Conservation (phyloP, 306 rosid genomes). For the Fragaria vesca region DNA sequence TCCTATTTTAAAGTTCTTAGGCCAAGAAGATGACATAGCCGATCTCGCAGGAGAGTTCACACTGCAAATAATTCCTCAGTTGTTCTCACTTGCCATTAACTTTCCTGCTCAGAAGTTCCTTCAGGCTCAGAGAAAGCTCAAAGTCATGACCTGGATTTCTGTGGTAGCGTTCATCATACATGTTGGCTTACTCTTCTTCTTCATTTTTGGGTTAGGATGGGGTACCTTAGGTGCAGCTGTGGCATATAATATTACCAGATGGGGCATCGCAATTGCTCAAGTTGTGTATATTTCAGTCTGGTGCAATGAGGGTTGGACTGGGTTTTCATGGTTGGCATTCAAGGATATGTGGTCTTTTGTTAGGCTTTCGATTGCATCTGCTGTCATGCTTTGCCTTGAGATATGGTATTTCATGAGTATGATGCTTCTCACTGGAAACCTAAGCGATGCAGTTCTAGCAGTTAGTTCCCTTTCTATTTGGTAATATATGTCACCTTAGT, state of each 20-base stretch:
- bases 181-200: conserved; percentile 51
- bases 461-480: conserved; percentile 57
- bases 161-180: conserved; percentile 42
- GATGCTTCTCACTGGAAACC: conserved; percentile 35
- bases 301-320: conserved; percentile 75
- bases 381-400: conserved; percentile 81
- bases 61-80: conserved; percentile 53
- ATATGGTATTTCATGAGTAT: conserved; percentile 44
- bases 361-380: conserved; percentile 74
- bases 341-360: conserved; percentile 71
- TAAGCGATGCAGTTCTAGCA: conserved; percentile 43
- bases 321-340: conserved; percentile 66
- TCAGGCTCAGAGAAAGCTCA: conserved; percentile 71
- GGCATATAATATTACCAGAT: conserved; percentile 54
- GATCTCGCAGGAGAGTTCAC: conserved; percentile 56
- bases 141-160: conserved; percentile 58
- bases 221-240: conserved; percentile 67
- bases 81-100: conserved; percentile 53
- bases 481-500: conserved; percentile 22
- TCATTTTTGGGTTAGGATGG: conserved; percentile 41
- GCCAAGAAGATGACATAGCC: conserved; percentile 65
- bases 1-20: conserved; percentile 56
- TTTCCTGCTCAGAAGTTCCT: conserved; percentile 81
- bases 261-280: conserved; percentile 58
- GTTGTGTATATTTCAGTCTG: conserved; percentile 60